Evolutionary conservation across 2,329 filamentous ascomycete species (phyloP), one percentile per base, ranked within the genome.

Genomic region (Clonostachys byssicola): DNA sequence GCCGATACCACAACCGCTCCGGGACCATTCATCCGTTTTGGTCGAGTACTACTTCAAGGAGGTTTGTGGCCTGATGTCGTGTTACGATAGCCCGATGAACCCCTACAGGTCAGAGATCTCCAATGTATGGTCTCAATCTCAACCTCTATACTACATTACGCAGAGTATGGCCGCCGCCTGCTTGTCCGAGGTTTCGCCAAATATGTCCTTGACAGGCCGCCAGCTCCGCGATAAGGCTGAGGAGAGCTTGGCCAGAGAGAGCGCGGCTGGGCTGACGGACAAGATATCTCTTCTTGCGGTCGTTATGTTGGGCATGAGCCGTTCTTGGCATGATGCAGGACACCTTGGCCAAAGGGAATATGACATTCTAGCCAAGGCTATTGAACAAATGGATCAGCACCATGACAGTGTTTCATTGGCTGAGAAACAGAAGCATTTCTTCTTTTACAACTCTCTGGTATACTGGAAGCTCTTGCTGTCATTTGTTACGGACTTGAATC

Each of bases 1-100:
- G 23, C 23, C 23, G 23, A 30, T 30, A 30, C 23, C 23, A 39
- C 7, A 39, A 5, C 17, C 36, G 10, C 54, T 61, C 5, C 51
- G 53, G 23, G 53, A 79, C 42, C 65, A 74, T 16, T 74, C 77
- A 5, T 80, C 77, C 42, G 72, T 78, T 42, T 64, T 85, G 14
- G 75, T 84, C 10, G 78, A 83, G 43, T 81, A 84, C 53, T 85
- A 84, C 54, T 85, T 85, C 63, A 77, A 78, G 54, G 78, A 83
- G 49, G 78, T 83, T 4, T 81, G 78, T 43, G 73, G 71, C 5
- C 62, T 84, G 10, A 84, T 81, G 58, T 85, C 81, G n/a, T 81
- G 77, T 49, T 85, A 82, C 54, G 81, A 85, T 59, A 82, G 80
- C 17, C 67, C 72, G 12, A 69, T 82, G 53, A 85, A 85, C 53